Evolutionary conservation across 345 rosid genomes (phyloP).

Genomic region (Eutrema japonicum): DNA sequence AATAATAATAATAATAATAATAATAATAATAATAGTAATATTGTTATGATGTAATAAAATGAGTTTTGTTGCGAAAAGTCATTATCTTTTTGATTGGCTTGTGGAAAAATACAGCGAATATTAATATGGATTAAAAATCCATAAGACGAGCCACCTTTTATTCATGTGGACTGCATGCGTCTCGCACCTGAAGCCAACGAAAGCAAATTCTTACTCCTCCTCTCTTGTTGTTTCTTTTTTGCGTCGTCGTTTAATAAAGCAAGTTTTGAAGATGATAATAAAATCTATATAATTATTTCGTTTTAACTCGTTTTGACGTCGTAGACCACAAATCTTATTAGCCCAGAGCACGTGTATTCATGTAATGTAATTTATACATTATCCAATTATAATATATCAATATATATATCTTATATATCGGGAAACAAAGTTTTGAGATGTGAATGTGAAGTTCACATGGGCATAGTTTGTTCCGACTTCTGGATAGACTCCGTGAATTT

Average conservation of each 20-base stretch:
- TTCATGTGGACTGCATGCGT: slow-evolving; percentile 42
- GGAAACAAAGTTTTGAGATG: slow-evolving; percentile 33
- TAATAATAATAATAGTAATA: neutral
- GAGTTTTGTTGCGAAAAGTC: slow-evolving; percentile 11
- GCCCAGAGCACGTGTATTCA: slow-evolving; percentile 24
- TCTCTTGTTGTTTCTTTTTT: neutral
- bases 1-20: too few species aligned
- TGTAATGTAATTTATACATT: slow-evolving; percentile 1
- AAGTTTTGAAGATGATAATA: neutral
- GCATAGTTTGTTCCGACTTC: slow-evolving; percentile 22
- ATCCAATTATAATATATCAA: neutral
- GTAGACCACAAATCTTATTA: slow-evolving; percentile 30
- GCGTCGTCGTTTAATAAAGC: slow-evolving; percentile 13
- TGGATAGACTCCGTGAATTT: slow-evolving; percentile 17
- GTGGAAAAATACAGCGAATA: neutral
- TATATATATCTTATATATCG: neutral
- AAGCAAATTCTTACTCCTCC: slow-evolving; percentile 20
- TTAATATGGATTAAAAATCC: slow-evolving; percentile 18
- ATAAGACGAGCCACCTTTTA: slow-evolving; percentile 21
- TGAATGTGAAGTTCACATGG: slow-evolving; percentile 43
- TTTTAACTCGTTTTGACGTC: slow-evolving; percentile 20
- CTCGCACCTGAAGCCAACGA: slow-evolving; percentile 42
- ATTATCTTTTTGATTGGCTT: slow-evolving; percentile 3
- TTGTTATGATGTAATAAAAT: slow-evolving; percentile 31
- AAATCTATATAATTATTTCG: neutral